Evolutionary conservation across 2,329 filamentous ascomycete genomes (phyloP).

Genomic region (Monilinia aucupariae): DNA sequence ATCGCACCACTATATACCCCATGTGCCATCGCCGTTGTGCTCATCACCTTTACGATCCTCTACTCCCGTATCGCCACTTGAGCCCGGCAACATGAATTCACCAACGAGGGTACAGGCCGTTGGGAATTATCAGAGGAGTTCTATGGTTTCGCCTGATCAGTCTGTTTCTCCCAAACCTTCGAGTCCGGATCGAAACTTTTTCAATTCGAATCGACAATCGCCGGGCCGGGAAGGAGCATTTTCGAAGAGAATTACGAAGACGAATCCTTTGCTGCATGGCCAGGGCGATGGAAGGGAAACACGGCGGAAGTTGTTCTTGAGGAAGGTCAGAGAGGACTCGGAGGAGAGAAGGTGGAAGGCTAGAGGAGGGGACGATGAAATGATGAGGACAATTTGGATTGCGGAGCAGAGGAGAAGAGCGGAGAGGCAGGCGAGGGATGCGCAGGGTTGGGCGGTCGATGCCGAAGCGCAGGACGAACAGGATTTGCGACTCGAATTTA

Average conservation of each 20-base stretch:
- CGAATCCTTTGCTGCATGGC: slow-evolving; percentile 57
- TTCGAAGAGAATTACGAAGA: slow-evolving; percentile 48
- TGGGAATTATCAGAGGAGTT: neutral
- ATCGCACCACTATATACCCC: slow-evolving; percentile 13
- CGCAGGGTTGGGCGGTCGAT: slow-evolving; percentile 21
- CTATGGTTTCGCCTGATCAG: slow-evolving; percentile 7
- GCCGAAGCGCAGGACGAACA: slow-evolving; percentile 22
- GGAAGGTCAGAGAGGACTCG: slow-evolving; percentile 55
- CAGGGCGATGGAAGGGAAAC: slow-evolving; percentile 56
- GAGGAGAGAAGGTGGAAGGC: slow-evolving; percentile 56
- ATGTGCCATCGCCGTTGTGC: slow-evolving; percentile 16
- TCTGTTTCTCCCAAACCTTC: neutral
- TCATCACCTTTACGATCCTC: slow-evolving; percentile 15
- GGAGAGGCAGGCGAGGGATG: slow-evolving; percentile 32
- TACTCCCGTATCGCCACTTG: slow-evolving; percentile 14
- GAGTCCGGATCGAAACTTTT: neutral
- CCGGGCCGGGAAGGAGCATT: slow-evolving; percentile 22
- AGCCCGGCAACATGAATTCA: slow-evolving; percentile 7
- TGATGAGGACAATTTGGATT: slow-evolving; percentile 39
- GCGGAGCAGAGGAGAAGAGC: slow-evolving; percentile 37
- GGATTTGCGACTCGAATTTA: slow-evolving; percentile 13
- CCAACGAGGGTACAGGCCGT: neutral
- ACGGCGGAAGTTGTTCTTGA: slow-evolving; percentile 63
- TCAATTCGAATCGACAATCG: slow-evolving; percentile 10
- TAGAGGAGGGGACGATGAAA: slow-evolving; percentile 58